Conservation (phyloP, 23 red algal genomes). For the Gracilaria gracilis region DNA sequence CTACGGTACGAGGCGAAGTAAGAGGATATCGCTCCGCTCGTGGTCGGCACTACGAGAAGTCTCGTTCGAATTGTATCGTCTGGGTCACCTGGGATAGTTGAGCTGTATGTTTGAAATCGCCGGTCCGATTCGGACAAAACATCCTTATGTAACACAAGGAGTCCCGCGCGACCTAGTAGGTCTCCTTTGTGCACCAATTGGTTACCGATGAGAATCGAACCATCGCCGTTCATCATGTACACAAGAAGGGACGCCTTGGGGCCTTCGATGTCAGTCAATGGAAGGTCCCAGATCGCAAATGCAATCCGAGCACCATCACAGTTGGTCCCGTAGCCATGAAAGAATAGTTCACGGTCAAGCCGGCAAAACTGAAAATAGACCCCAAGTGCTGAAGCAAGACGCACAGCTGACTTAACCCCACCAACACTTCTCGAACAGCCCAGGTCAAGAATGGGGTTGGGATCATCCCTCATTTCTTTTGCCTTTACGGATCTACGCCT, state of each 20-base stretch:
- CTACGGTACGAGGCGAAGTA: constrained; percentile 4
- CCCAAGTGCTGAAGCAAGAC: background rate
- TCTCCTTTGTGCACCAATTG: background rate
- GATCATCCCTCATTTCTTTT: background rate
- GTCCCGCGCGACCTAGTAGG: background rate
- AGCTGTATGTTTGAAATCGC: constrained; percentile 13
- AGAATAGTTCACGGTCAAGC: constrained; percentile 32
- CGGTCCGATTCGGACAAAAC: background rate
- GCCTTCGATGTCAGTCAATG: background rate
- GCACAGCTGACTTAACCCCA: background rate
- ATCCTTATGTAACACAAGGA: background rate
- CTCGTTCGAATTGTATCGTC: background rate
- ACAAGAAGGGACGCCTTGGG: background rate
- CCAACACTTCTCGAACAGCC: constrained; percentile 24
- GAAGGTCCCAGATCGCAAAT: constrained; percentile 38
- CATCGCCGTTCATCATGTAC: constrained; percentile 34
- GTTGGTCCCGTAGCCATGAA: constrained; percentile 16
- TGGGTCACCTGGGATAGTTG: background rate
- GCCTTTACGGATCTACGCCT: background rate
- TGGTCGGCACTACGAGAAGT: constrained; percentile 16
- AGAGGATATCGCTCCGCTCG: background rate
- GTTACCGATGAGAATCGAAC: constrained; percentile 30
- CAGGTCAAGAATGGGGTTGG: constrained; percentile 37
- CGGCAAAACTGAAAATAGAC: constrained; percentile 4
- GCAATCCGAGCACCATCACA: constrained; percentile 3